Base-by-base conservation (phyloP, 106 monocot genomes). In the Acorus gramineus region DNA sequence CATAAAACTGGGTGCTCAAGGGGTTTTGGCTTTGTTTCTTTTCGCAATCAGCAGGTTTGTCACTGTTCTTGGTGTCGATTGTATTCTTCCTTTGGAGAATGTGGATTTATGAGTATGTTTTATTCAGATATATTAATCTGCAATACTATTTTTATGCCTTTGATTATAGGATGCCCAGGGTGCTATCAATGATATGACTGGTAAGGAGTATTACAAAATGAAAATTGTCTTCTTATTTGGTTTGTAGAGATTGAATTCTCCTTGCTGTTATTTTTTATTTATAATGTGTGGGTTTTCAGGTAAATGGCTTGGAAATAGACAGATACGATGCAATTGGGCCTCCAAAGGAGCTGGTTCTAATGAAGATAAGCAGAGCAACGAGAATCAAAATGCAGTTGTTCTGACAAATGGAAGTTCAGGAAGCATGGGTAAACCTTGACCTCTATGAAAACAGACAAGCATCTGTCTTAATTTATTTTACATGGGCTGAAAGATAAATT, bases 291-390 rank as follows among this genome's bases (percentile, higher is more conserved):
- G 43, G 9, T 60, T 28, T 4, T 5, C 49, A 86, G 86, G 86
- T 47, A 82, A 86, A 66, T 86, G 86, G 86, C 67, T 86, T 56
- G 86, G 82, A 61, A 86, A 52, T 62, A 76, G 79, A 79, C 82
- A 82, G 72, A 86, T 86, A 46, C 53, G 86, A 11, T 86, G 86
- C 57, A 86, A 86, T 65, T 86, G 86, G 86, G 86, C 86, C 62
- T 76, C 79, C 46, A 82, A 79, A 55, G 82, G 66, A 73, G 63
- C 67, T 50, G 72, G 58, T 28, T 28, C 28, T 28, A 28, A 28
- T 4, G 79, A 82, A 65, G 86, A 86, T 12, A 86, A 79, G 47
- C 82, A 74, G 62, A 70, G 50, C 6, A 60, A 43, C 47, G 77
- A 79, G 13, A 76, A 77, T 54, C 86, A 70, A 59, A 86, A 86